Evolutionary conservation across 805 yeast species (phyloP).

Genomic region (Sugiyamaella floridensis): DNA sequence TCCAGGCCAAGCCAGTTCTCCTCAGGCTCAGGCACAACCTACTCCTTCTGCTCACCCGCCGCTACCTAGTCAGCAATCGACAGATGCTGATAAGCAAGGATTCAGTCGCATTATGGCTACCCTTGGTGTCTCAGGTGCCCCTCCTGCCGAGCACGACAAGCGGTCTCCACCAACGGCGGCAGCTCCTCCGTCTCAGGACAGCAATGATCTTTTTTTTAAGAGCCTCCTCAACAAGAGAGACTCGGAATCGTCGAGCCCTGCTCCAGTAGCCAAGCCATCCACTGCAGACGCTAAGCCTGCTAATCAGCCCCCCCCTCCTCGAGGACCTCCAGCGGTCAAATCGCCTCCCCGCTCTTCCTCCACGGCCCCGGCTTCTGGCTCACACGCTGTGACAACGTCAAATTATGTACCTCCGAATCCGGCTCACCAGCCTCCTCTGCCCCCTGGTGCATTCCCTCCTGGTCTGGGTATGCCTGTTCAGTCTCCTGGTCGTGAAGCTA

Average conservation of each 20-base stretch:
- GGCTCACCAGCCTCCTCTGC: slow-evolving; percentile 8
- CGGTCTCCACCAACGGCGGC: slow-evolving; percentile 1
- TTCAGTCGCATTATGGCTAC: slow-evolving; percentile 28
- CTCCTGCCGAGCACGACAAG: background rate
- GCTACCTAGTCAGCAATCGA: background rate
- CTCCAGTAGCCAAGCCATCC: background rate
- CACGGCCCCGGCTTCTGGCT: background rate
- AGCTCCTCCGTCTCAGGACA: slow-evolving; percentile 3
- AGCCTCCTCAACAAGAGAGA: slow-evolving; percentile 20
- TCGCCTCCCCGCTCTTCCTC: background rate
- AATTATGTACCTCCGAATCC: slow-evolving; percentile 5
- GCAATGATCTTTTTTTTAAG: slow-evolving; percentile 21
- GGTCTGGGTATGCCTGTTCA: background rate
- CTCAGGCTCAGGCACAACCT: background rate
- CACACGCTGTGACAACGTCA: background rate
- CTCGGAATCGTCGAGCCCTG: background rate
- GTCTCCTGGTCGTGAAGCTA: background rate
- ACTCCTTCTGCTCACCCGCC: background rate
- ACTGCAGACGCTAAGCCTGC: background rate
- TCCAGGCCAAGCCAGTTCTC: background rate
- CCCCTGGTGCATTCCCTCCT: slow-evolving; percentile 1
- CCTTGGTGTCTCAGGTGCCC: slow-evolving; percentile 17
- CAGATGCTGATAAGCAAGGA: slow-evolving; percentile 26
- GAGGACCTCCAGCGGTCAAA: slow-evolving; percentile 1
- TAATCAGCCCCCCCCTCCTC: background rate